Base-by-base conservation (phyloP, 768 basidiomycete genomes). In the Calocera viscosa region DNA sequence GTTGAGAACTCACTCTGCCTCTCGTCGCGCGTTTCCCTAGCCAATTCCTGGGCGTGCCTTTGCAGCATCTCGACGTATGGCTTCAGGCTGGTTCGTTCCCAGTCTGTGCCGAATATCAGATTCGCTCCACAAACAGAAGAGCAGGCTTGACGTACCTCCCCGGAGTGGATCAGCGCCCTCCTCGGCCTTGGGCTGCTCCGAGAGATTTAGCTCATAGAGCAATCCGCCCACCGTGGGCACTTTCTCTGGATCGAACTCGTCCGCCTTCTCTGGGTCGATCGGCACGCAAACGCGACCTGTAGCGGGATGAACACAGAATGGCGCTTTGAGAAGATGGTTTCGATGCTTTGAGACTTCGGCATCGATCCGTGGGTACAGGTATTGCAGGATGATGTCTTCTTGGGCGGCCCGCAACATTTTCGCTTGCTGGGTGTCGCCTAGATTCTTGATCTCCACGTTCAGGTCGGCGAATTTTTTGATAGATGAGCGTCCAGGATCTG, bases 271-370 rank as follows among this genome's bases (percentile, higher is more conserved):
- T 2, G 93, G 88, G 72, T 95, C 89, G 19, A 98, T 81, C 0
- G 95, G 96, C 1, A 99, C 91, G 74, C 95, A 99, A 10, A 99
- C 85, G 33, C 93, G 85, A 78, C 78, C 78, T 1, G 96, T 99
- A 70, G 91, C 91, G 0, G 96, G 96, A 76, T 99, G 96, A 0
- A 98, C 80, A 74, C 94, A 96, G 77, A 99, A 99, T 0, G 96
- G 96, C 24, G 92, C 89, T 77, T 99, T 99, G 65, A 99, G 83
- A 78, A 99, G 82, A 80, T 99, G 96, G 78, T 99, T 98, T 64
- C 94, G 84, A 73, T 94, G 91, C 73, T 98, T 95, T 1, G 94
- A 94, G 32, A 99, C 96, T 76, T 99, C 96, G 16, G 90, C 90
- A 75, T 99, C 96, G 65, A 99, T 83, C 14, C 96, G 86, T 0